These are phyloP conservation scores for Globisporangium ultimum DNA, from an alignment of 352 stramenopile genomes.

Conservation along the genomic window DNA sequence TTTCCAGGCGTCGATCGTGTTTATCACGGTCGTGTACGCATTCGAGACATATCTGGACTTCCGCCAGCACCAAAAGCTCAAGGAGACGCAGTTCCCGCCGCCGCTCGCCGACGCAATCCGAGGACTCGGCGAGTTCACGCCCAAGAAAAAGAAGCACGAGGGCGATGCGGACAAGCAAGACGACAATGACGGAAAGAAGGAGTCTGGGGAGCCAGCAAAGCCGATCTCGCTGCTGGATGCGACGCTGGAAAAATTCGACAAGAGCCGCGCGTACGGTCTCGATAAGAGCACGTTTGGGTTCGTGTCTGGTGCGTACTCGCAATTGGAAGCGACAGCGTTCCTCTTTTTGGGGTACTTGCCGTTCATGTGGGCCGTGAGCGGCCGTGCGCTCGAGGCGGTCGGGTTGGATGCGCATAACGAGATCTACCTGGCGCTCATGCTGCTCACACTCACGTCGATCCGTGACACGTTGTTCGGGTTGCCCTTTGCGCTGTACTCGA, in stretches of 20 bases:
- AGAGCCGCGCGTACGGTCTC: slow-evolving; percentile 92
- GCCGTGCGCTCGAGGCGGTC: slow-evolving; percentile 44
- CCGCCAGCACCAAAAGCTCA: slow-evolving; percentile 89
- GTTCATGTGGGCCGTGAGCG: slow-evolving; percentile 91
- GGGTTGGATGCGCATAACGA: slow-evolving; percentile 74
- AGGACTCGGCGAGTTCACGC: slow-evolving; percentile 36
- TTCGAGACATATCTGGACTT: slow-evolving; percentile 93
- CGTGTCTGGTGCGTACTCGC: slow-evolving; percentile 84
- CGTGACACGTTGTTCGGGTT: slow-evolving; percentile 57
- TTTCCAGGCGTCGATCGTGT: slow-evolving; percentile 74
- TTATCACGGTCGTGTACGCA: slow-evolving; percentile 88
- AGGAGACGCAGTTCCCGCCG: slow-evolving; percentile 68
- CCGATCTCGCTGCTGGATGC: slow-evolving; percentile 71
- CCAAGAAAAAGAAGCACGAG: slow-evolving; percentile 19
- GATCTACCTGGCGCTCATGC: slow-evolving; percentile 73
- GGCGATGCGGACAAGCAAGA: slow-evolving; percentile 13
- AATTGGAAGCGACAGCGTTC: slow-evolving; percentile 82
- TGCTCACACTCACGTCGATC: slow-evolving; percentile 63
- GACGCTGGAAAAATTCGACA: slow-evolving; percentile 90
- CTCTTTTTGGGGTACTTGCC: slow-evolving; percentile 91
- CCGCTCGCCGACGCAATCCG: slow-evolving; percentile 51
- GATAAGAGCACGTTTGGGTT: slow-evolving; percentile 96
- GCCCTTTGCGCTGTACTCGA: slow-evolving; percentile 89
- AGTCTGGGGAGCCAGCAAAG: slow-evolving; percentile 13
- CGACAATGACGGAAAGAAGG: slow-evolving; percentile 36